phyloP scores from a whole-genome alignment of 306 rosid genomes.

The Prunus mira region DNA sequence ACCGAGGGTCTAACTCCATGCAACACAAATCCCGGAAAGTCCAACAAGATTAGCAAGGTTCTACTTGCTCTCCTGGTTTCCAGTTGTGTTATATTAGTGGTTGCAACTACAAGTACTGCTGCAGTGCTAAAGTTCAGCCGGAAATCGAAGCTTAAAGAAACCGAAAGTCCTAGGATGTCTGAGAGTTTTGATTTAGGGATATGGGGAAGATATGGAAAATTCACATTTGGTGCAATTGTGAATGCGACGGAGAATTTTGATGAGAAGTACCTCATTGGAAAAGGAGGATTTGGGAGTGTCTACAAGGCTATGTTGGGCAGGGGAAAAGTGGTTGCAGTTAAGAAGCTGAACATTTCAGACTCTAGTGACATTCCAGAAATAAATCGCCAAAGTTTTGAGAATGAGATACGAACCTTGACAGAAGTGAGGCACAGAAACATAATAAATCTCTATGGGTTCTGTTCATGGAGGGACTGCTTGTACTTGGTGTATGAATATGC shows the following conservation, averaged over 20 bases:
- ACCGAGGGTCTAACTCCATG: not conserved
- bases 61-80: slow-evolving; percentile 21
- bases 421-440: slow-evolving; percentile 53
- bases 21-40: too few relatives aligned
- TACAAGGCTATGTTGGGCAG: slow-evolving; percentile 34
- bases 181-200: not conserved
- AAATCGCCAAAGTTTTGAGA: slow-evolving; percentile 44
- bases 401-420: slow-evolving; percentile 39
- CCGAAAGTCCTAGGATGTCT: not conserved
- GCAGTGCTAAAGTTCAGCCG: not conserved
- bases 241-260: slow-evolving; percentile 47
- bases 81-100: slow-evolving; percentile 4
- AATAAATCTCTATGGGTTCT: slow-evolving; percentile 53
- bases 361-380: slow-evolving; percentile 32
- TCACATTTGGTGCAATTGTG: slow-evolving; percentile 44
- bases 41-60: slow-evolving; percentile 14
- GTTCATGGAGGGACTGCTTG: slow-evolving; percentile 15
- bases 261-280: slow-evolving; percentile 53
- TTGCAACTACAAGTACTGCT: not conserved
- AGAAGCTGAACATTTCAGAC: slow-evolving; percentile 34
- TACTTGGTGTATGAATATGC: not conserved
- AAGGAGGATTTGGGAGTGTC: slow-evolving; percentile 61
- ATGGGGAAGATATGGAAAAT: slow-evolving; percentile 28
- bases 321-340: slow-evolving; percentile 1
- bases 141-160: not conserved